phyloP scores from a whole-genome alignment of 257 asterid species.

The Leptodermis oblonga region DNA sequence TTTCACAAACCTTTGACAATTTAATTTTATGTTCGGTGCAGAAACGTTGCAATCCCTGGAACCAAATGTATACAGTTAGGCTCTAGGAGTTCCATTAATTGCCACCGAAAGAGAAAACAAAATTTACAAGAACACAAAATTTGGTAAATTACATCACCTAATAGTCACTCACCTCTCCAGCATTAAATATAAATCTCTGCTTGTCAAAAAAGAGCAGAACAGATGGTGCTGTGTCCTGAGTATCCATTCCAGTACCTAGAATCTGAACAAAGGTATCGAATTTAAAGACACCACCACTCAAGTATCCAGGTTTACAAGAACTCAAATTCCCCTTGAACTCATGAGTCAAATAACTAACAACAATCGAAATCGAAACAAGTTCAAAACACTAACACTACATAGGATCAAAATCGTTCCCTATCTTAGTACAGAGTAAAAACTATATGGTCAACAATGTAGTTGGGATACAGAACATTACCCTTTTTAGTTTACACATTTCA shows the following conservation, averaged over 20 bases:
- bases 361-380: neutral
- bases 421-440: too few species aligned
- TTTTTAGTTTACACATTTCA: neutral
- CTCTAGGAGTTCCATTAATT: neutral
- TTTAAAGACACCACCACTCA: neutral
- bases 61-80: constrained; percentile 17
- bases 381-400: too few species aligned
- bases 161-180: constrained; percentile 79
- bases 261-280: constrained; percentile 49
- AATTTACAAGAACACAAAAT: constrained; percentile 6
- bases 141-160: neutral
- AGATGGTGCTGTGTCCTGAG: constrained; percentile 94
- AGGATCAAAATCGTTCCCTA: neutral
- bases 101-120: constrained; percentile 1
- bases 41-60: constrained; percentile 95
- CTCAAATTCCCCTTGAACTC: neutral
- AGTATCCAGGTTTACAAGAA: neutral
- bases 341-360: neutral
- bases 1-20: constrained; percentile 67
- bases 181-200: constrained; percentile 93
- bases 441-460: neutral
- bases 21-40: constrained; percentile 92
- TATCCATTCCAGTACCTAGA: constrained; percentile 99
- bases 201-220: constrained; percentile 92
- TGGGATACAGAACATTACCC: neutral